Base-by-base conservation (phyloP, 352 stramenopile genomes). In the Achlya hypogyna region DNA sequence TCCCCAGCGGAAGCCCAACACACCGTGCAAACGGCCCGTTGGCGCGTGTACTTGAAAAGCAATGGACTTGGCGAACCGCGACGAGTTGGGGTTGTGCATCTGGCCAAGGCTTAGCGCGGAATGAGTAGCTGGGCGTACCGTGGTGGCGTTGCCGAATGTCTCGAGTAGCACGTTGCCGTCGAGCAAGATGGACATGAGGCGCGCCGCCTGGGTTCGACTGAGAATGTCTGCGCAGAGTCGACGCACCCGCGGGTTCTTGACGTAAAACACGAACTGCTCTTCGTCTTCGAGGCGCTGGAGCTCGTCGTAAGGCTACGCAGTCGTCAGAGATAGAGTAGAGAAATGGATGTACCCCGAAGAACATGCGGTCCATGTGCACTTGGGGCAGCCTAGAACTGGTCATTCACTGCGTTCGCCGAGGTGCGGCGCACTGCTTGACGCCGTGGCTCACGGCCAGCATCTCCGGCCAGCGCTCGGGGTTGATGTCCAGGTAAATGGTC, bases 181-280 rank as follows among this genome's bases (percentile, higher is more conserved):
- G 28, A 67, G 31, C 6, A 67, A 27, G 18, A 67, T 29, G 20
- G 60, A 67, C 29, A 38, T 59, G 16, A 67, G 28, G 14, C 60
- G 38, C 20, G 60, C 60, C 9, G 60, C 60, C 60, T 67, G 34
- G 3, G 35, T 56, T 9, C 12, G 2, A 22, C 16, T 56, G 75
- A 82, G 63, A 88, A 78, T 27, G 87, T 58, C 38, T 89, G 75
- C 9, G 71, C 77, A 40, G 77, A 86, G 23, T 43, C 75, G 76
- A 14, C 78, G 77, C 16, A 79, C 83, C 54, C 72, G 74, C 0
- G 83, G 81, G 38, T 92, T 92, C 38, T 78, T 82, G 47, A 90
- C 74, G 69, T 90, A 92, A 72, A 92, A 84, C 22, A 81, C 73
- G 28, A 92, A 72, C 56, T 92, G 83, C 54, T 90, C 83, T 69